Evolutionary conservation across 2,329 filamentous ascomycete genomes (phyloP), one percentile per base, ranked within the genome.

Genomic region (Sporothrix humicola): DNA sequence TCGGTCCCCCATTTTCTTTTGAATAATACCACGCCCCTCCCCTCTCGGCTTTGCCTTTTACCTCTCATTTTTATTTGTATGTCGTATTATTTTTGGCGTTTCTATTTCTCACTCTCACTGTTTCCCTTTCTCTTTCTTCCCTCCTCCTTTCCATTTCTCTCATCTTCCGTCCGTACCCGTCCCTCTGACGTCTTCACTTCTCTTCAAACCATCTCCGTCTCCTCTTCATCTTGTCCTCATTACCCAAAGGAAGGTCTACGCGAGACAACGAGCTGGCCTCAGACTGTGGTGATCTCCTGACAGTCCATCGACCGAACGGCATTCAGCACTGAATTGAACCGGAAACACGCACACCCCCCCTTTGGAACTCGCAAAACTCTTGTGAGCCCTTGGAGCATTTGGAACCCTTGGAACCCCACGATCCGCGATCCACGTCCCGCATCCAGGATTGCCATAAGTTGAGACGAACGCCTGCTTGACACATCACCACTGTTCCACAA

Each of bases 21-120:
- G 69, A 72, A 72, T 65, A 52, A 52, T 54, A 52, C 58, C 56
- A 65, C 69, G 23, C 56, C 69, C 56, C 58, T 65, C 56, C 56
- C 69, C 56, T 71, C 54, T 10, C 26, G 56, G 52, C 68, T 59
- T 46, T 44, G 52, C 52, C 42, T 46, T 46, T 46, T 61, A 23
- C 42, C 26, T 63, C 58, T 63, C 42, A 13, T 37, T 52, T 61
- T 59, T 59, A 31, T 26, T 71, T 50, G 37, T 31, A n/a, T n/a
- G n/a, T n/a, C n/a, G n/a, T n/a, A 15, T 31, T 59, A 59, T 70
- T 44, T 61, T 50, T 13, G 23, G 2, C 52, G 15, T 61, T 26
- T 63, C 50, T 44, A 12, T 50, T 15, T 42, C 23, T 63, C 58
- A 15, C 20, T 54, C n/a, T 61, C 54, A 50, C 31, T 48, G 54